Percentiles rank a stretch among this genome's conserved stretches.
phyloP scores from a whole-genome alignment of 441 rosid species.

The Erodium trifolium region DNA sequence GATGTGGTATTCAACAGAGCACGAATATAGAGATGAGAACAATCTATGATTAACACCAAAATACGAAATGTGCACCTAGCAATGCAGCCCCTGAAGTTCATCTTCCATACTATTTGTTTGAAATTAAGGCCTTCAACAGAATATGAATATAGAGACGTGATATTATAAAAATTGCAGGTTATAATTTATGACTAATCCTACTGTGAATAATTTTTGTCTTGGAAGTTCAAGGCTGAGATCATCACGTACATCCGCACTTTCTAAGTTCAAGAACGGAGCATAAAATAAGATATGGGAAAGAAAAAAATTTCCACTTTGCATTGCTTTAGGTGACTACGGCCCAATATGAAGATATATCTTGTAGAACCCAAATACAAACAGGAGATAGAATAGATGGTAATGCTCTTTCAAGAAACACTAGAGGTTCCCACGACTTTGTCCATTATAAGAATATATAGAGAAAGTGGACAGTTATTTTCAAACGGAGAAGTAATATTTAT shows the following conservation, averaged over 20 bases:
- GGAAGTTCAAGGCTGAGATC: neutral
- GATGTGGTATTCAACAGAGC: neutral
- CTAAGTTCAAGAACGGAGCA: neutral
- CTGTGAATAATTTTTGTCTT: neutral
- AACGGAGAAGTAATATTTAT: neutral
- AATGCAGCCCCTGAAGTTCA: slow-evolving; percentile 45
- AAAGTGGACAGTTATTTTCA: too few species aligned
- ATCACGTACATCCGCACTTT: neutral
- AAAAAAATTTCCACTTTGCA: neutral
- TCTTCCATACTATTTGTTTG: slow-evolving; percentile 27
- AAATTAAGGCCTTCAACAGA: too few species aligned
- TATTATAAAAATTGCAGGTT: slow-evolving; percentile 4
- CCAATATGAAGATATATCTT: neutral
- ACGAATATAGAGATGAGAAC: neutral
- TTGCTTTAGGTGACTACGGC: neutral
- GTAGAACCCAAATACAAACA: neutral
- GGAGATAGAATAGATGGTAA: neutral
- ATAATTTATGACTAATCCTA: neutral
- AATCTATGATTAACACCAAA: neutral
- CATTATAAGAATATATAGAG: too few species aligned
- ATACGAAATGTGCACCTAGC: slow-evolving; percentile 42
- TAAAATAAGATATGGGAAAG: neutral
- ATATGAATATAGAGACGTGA: neutral
- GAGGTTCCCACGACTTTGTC: too few species aligned
- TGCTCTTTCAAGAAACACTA: too few species aligned